Conservation (phyloP, 2,329 filamentous ascomycete genomes). For the Lachnellula occidentalis region DNA sequence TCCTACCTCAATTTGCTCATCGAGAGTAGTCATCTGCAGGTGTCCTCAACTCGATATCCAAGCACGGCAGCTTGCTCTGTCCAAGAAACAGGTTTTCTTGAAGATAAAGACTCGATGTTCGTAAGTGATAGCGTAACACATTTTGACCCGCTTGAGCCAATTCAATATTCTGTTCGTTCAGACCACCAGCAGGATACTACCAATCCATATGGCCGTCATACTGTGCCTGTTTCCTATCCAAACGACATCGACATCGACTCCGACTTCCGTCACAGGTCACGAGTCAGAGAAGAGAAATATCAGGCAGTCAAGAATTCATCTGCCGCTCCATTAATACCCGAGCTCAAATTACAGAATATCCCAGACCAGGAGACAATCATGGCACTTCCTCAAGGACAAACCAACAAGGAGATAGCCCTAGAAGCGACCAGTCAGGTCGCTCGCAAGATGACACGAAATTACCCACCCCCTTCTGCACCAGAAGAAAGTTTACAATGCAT, state of each 20-base stretch:
- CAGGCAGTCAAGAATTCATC: not conserved
- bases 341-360: not conserved
- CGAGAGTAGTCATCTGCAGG: not conserved
- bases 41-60: not conserved
- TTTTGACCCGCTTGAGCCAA: not conserved
- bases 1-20: slow-evolving; percentile 18
- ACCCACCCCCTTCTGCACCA: not conserved
- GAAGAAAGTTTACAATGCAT: no score
- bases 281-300: slow-evolving; percentile 7
- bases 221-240: not conserved
- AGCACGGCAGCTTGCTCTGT: not conserved
- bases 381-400: not conserved
- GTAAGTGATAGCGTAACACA: not conserved
- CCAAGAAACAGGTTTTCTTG: not conserved
- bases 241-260: slow-evolving; percentile 9
- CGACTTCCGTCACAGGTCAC: slow-evolving; percentile 4
- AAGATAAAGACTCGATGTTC: not conserved
- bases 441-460: slow-evolving; percentile 22
- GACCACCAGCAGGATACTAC: not conserved
- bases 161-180: not conserved
- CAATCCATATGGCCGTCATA: not conserved
- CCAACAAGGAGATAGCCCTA: slow-evolving; percentile 2
- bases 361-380: not conserved
- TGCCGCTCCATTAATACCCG: not conserved
- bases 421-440: slow-evolving; percentile 16